Percentiles rank a stretch among this genome's conserved stretches.
These are phyloP conservation scores for Saccharomycopsis sp. DNA, from an alignment of 805 yeast genomes.

Conservation along the genomic window DNA sequence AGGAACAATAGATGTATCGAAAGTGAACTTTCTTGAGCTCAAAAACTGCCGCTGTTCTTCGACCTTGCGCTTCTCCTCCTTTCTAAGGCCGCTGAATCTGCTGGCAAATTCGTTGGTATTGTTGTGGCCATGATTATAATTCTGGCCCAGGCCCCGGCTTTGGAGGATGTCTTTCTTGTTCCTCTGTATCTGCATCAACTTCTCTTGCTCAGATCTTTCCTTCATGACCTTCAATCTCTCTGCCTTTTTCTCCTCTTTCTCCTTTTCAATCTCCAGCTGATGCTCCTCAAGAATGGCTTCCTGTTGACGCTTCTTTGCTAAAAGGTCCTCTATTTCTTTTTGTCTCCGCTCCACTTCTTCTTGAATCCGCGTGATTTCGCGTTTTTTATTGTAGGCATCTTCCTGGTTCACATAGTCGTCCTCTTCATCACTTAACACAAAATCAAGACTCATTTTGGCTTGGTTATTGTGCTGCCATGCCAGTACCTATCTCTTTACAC, in stretches of 20 bases:
- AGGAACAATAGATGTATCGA: conserved; percentile 9
- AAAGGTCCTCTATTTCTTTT: conserved; percentile 17
- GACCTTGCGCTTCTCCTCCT: conserved; percentile 6
- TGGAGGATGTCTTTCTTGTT: not conserved
- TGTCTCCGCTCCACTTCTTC: conserved; percentile 10
- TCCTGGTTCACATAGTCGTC: conserved; percentile 16
- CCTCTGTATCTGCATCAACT: not conserved
- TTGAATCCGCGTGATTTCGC: conserved; percentile 16
- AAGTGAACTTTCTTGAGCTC: conserved; percentile 16
- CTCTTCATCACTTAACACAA: conserved; percentile 12
- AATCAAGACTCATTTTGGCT: not conserved
- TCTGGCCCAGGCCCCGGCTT: not conserved
- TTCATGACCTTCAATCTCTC: not conserved
- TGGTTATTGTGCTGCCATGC: too few relatives aligned
- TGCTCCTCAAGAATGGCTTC: conserved; percentile 1
- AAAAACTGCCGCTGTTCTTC: conserved; percentile 4
- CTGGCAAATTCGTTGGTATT: conserved; percentile 9
- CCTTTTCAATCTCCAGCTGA: not conserved
- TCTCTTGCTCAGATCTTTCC: not conserved
- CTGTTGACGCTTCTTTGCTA: conserved; percentile 8
- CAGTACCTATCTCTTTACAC: too few relatives aligned
- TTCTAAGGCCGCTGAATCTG: conserved; percentile 3
- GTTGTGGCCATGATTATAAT: not conserved
- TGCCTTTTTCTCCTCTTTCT: conserved; percentile 2
- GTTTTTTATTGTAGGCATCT: conserved; percentile 12